Percentiles rank a stretch among this genome's conserved stretches.
Evolutionary conservation across 768 basidiomycete genomes (phyloP).

Genomic region (Austroboletus eburneus): DNA sequence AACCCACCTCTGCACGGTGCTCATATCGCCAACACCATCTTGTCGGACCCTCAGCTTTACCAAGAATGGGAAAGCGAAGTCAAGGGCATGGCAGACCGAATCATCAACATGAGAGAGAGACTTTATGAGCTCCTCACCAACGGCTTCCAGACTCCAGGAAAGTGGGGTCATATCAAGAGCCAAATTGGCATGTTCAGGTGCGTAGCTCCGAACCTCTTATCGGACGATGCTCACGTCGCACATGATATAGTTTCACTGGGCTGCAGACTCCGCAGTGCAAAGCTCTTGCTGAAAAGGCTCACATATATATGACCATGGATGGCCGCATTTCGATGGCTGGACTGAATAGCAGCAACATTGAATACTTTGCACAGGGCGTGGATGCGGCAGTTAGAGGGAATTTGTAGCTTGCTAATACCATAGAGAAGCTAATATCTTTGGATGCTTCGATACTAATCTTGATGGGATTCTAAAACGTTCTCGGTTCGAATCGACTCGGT

Average conservation of each 20-base stretch:
- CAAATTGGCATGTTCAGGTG: constrained; percentile 99
- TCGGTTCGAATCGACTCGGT: constrained; percentile 9
- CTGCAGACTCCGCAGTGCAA: constrained; percentile 76
- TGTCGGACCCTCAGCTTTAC: constrained; percentile 72
- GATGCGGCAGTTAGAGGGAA: constrained; percentile 77
- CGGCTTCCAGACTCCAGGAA: constrained; percentile 84
- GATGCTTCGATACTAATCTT: constrained; percentile 22
- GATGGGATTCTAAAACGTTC: constrained; percentile 13
- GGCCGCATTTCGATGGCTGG: constrained; percentile 95
- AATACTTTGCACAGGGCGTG: constrained; percentile 87
- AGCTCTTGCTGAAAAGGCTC: constrained; percentile 79
- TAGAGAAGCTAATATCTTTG: constrained; percentile 22
- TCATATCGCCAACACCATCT: constrained; percentile 78
- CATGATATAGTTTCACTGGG: constrained; percentile 70
- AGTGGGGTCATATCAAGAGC: constrained; percentile 92
- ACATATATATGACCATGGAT: constrained; percentile 92
- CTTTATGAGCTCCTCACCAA: constrained; percentile 75
- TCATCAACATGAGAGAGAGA: constrained; percentile 88
- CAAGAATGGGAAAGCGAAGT: constrained; percentile 88
- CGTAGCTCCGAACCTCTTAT: constrained; percentile 15
- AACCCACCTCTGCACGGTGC: constrained; percentile 95
- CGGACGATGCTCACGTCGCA: constrained; percentile 1
- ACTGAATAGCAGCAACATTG: constrained; percentile 77
- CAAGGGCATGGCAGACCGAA: constrained; percentile 92
- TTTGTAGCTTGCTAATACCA: constrained; percentile 43